Conservation (phyloP, 441 rosid species). For the Adansonia madagascariensis region DNA sequence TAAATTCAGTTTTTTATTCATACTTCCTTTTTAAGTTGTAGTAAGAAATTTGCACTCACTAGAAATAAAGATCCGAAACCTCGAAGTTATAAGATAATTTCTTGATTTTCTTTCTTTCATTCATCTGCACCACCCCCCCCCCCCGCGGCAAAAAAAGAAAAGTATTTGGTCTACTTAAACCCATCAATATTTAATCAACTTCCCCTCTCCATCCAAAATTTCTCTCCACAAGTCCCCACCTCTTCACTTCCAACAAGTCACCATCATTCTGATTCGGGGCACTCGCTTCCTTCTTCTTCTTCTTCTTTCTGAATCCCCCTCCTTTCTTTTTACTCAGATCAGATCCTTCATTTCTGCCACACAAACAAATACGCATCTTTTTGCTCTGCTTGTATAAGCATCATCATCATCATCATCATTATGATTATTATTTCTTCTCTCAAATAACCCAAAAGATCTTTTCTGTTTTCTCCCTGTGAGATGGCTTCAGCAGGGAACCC, state of each 20-base stretch:
- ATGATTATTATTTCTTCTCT: neutral
- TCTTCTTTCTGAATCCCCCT: neutral
- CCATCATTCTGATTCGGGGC: conserved; percentile 26
- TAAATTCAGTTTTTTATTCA: too few species aligned
- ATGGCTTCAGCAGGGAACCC: conserved; percentile 48
- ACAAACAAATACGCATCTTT: neutral
- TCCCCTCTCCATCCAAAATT: too few species aligned
- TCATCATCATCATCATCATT: too few species aligned
- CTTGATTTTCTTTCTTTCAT: too few species aligned
- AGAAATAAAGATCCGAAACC: too few species aligned
- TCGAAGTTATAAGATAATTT: too few species aligned
- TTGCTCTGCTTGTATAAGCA: neutral
- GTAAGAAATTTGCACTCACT: too few species aligned
- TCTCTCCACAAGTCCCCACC: conserved; percentile 23
- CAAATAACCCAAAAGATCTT: neutral
- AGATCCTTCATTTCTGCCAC: conserved; percentile 22
- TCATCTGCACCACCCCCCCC: too few species aligned
- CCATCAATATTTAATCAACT: too few species aligned
- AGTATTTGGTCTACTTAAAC: too few species aligned
- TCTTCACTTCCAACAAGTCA: conserved; percentile 38
- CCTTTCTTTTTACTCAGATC: neutral
- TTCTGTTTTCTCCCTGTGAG: neutral
- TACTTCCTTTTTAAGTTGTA: too few species aligned
- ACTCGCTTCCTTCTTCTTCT: conserved; percentile 15
- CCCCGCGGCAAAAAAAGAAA: too few species aligned